These are phyloP conservation scores for Sporormia fimetaria DNA, from an alignment of 495 filamentous ascomycete species.

Conservation along the genomic window DNA sequence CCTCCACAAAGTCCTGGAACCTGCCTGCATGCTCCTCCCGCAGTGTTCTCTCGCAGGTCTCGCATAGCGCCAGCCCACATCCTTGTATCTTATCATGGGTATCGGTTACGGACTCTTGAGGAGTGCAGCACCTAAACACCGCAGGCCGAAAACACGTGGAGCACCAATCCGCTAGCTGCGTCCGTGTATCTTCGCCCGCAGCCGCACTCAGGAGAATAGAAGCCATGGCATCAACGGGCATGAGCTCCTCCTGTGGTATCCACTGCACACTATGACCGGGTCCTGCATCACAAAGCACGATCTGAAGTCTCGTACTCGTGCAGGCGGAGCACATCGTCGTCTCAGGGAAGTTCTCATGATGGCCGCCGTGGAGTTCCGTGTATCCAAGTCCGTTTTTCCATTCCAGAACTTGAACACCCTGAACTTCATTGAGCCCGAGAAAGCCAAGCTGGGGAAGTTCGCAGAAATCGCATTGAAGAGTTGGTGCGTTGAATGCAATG, in stretches of 20 bases:
- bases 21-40: constrained; percentile 1
- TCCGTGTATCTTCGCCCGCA: not conserved
- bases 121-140: constrained; percentile 7
- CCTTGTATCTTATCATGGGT: constrained; percentile 4
- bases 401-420: constrained; percentile 7
- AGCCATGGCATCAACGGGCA: not conserved
- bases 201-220: constrained; percentile 3
- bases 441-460: constrained; percentile 9
- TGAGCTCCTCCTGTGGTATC: not conserved
- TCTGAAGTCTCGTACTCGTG: constrained; percentile 3
- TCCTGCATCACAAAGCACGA: constrained; percentile 3
- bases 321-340: constrained; percentile 13
- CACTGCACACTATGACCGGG: not conserved
- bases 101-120: not conserved
- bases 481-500: constrained; percentile 4
- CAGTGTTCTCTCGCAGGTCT: constrained; percentile 2
- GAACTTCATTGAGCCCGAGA: constrained; percentile 8
- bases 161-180: constrained; percentile 12
- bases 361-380: constrained; percentile 13
- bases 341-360: constrained; percentile 1
- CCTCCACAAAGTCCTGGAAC: not conserved
- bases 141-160: constrained; percentile 13
- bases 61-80: constrained; percentile 14
- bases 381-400: constrained; percentile 17
- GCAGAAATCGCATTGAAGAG: constrained; percentile 14